These are phyloP conservation scores for Mycena maculata DNA, from an alignment of 768 basidiomycete species.

Conservation along the genomic window DNA sequence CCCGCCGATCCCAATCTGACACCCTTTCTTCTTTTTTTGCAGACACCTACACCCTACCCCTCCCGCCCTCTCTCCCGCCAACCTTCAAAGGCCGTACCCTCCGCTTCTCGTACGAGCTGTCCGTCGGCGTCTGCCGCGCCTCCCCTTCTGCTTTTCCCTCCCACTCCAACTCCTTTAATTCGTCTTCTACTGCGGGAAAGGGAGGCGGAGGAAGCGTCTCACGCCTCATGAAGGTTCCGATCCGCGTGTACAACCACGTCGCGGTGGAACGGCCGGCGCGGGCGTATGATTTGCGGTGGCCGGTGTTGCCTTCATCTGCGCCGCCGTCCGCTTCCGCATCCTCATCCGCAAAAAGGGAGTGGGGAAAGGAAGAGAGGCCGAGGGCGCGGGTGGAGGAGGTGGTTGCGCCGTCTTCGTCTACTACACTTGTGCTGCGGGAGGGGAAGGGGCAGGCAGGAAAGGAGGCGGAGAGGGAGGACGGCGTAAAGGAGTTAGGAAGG, in stretches of 20 bases:
- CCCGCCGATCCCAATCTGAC: slow-evolving; percentile 7
- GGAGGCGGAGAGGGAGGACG: slow-evolving; percentile 33
- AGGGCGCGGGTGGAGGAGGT: too few species aligned
- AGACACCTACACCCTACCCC: slow-evolving; percentile 84
- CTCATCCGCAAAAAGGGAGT: too few species aligned
- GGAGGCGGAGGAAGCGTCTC: slow-evolving; percentile 65
- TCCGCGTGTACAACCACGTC: slow-evolving; percentile 91
- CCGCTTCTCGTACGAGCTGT: slow-evolving; percentile 88
- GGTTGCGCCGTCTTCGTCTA: too few species aligned
- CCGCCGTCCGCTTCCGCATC: too few species aligned
- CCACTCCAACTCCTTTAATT: too few species aligned
- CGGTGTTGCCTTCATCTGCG: too few species aligned
- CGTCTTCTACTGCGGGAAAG: slow-evolving; percentile 44
- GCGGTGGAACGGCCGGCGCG: slow-evolving; percentile 40
- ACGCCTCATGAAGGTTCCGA: slow-evolving; percentile 90
- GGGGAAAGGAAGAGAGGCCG: too few species aligned
- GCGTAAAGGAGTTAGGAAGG: slow-evolving; percentile 59
- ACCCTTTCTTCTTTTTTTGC: slow-evolving; percentile 1
- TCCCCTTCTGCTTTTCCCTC: too few species aligned
- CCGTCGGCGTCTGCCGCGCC: slow-evolving; percentile 88
- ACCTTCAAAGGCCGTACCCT: slow-evolving; percentile 89
- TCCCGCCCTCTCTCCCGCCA: slow-evolving; percentile 89
- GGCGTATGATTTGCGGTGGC: slow-evolving; percentile 89
- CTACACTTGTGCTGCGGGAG: too few species aligned
- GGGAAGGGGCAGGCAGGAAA: too few species aligned